Evolutionary conservation across 2,329 filamentous ascomycete genomes (phyloP).

Genomic region (Fusarium phyllophilum): DNA sequence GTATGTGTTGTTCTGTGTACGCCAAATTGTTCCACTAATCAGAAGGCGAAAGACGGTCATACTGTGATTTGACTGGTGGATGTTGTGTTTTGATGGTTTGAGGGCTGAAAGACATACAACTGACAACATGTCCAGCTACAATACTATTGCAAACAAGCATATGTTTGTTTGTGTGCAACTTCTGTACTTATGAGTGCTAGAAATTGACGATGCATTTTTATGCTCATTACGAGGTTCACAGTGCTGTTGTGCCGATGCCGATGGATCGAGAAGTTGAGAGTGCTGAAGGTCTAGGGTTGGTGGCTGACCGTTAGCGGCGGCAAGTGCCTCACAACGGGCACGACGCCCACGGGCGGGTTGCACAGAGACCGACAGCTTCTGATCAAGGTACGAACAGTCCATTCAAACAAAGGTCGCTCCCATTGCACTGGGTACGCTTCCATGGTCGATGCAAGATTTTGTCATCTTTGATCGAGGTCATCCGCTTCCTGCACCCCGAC

Average conservation of each 20-base stretch:
- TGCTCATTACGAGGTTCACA: no score
- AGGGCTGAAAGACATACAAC: neutral
- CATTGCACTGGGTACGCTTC: accelerated
- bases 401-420: accelerated
- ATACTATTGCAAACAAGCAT: no score
- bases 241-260: neutral
- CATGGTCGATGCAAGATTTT: accelerated
- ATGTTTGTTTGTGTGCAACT: no score
- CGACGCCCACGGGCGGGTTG: neutral
- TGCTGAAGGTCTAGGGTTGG: conserved; percentile 8
- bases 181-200: neutral
- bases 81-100: neutral
- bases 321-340: neutral
- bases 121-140: neutral
- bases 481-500: neutral
- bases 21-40: conserved; percentile 24
- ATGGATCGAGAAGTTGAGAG: neutral
- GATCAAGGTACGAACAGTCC: no score
- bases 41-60: neutral
- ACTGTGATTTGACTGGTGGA: conserved; percentile 2
- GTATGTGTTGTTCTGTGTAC: neutral
- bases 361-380: neutral
- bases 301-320: neutral
- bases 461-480: accelerated
- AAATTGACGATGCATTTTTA: neutral